Evolutionary conservation across 768 basidiomycete species (phyloP), one percentile per base, ranked within the genome.

Genomic region (Termitomyces sp.): DNA sequence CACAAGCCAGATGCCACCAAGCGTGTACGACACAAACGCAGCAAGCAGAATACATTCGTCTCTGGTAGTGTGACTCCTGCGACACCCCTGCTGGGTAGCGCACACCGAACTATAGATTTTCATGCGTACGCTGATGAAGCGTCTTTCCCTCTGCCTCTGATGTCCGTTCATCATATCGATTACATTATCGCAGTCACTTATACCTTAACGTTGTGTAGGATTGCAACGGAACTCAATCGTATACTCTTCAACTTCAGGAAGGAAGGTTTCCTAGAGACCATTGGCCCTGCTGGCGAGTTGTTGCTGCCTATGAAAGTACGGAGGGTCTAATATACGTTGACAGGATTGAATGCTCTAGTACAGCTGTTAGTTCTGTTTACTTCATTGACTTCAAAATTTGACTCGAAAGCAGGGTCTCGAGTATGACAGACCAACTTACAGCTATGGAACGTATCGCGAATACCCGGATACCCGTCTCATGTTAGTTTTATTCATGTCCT

Each of bases 401-500:
- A 42, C 55, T 45, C 57, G 46, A 50, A 62, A 31, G 56, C 37
- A 92, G 91, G 53, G 76, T 94, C 51, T 88, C 90, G 63, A 80
- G 82, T 42, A 88, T 96, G 86, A 87, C 92, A 1, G 92, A 95
- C 67, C 88, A 93, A 71, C 80, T 98, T 67, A 85, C 87, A 15
- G 80, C 81, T 5, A 92, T 97, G 87, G 95, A 98, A 74, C 84
- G 96, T n/a, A 82, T 95, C 40, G 91, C 92, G 15, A 94, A 91
- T 72, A 92, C 92, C 10, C 90, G 89, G 0, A 91, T 94, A 54
- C 92, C 91, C 20, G 75, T 83, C 45, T 88, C 88, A 43, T 92
- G 88, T 89, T 36, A 50, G 51, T 29, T 36, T 17, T 54, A 31
- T 37, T 60, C 49, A 37, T 31, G 34, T 15, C 31, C 11, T 34